Percentiles rank a stretch among this genome's conserved stretches.
Conservation (phyloP, 2,329 filamentous ascomycete genomes). For the Hypoxylon sp. region DNA sequence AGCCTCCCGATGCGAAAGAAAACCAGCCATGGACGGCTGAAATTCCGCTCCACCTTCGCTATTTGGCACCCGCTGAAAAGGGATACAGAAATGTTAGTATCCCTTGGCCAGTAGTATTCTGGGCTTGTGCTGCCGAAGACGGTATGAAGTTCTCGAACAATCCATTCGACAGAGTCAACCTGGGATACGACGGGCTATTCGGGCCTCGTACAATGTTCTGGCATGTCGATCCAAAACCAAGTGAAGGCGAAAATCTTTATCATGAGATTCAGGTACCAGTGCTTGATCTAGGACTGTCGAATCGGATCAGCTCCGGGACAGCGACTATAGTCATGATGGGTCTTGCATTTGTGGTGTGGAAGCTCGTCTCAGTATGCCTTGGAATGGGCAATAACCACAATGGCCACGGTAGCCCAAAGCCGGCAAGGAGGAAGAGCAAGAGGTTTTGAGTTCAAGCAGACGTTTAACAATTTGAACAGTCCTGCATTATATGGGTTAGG, state of each 20-base stretch:
- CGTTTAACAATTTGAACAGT: constrained; percentile 10
- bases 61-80: constrained; percentile 72
- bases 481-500: constrained; percentile 14
- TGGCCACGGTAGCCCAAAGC: constrained; percentile 45
- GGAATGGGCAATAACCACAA: constrained; percentile 47
- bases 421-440: constrained; percentile 46
- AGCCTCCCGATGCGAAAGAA: constrained; percentile 60
- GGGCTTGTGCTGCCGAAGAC: constrained; percentile 81
- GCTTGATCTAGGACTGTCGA: constrained; percentile 64
- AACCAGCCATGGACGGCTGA: constrained; percentile 70
- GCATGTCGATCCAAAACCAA: constrained; percentile 72
- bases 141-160: constrained; percentile 77
- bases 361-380: constrained; percentile 59
- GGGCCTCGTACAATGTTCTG: constrained; percentile 83
- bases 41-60: constrained; percentile 88
- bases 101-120: constrained; percentile 88
- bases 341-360: constrained; percentile 77
- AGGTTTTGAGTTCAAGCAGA: constrained; percentile 45
- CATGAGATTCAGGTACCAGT: constrained; percentile 74
- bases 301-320: constrained; percentile 67
- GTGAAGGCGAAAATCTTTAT: constrained; percentile 57
- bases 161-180: constrained; percentile 84
- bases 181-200: constrained; percentile 91
- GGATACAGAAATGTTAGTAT: constrained; percentile 70
- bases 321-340: constrained; percentile 70